Evolutionary conservation across 805 yeast genomes (phyloP), one percentile per base, ranked within the genome.

Genomic region (Starmerella scarabaei): DNA sequence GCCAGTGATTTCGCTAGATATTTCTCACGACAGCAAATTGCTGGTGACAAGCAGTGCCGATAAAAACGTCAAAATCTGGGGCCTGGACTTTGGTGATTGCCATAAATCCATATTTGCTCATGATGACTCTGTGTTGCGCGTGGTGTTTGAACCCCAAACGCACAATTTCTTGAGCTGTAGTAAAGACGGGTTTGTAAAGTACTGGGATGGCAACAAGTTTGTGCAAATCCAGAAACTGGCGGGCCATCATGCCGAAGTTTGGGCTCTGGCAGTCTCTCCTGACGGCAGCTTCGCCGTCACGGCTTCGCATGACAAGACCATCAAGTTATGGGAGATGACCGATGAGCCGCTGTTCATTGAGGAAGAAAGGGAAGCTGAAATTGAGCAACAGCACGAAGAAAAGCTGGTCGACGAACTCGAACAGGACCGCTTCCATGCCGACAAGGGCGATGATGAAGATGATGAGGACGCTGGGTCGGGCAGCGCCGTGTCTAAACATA

Each of bases 201-300:
- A 84, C 60, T 91, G 99, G 99, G 99, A 91, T 60, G 99, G 97
- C 49, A 93, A 82, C 53, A 91, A 91, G 61, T 91, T 91, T 59
- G 95, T 83, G 52, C 81, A 88, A 59, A 75, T 91, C 46, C 97
- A 91, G 60, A 82, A 80, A 53, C 66, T 91, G 24, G 71, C 74
- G 7, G 86, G 80, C 4, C 97, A 91, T 58, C 93, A 84, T 43
- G 72, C 84, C 42, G 97, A 91, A 62, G 93, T 91, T 19, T 91
- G 97, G 98, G 72, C 84, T 30, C 58, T 91, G 36, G 79, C 86
- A n/a, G 71, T 88, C 15, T 75, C 93, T 44, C 60, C 62, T 20
- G 54, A 57, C 21, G 94, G 94, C 2, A 63, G 70, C 17, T 75
- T 75, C 52, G 72, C 84, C 48, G 77, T 82, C 4, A 72, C 93